Conservation (phyloP, 306 rosid species). For the Heteromeles arbutifolia region DNA sequence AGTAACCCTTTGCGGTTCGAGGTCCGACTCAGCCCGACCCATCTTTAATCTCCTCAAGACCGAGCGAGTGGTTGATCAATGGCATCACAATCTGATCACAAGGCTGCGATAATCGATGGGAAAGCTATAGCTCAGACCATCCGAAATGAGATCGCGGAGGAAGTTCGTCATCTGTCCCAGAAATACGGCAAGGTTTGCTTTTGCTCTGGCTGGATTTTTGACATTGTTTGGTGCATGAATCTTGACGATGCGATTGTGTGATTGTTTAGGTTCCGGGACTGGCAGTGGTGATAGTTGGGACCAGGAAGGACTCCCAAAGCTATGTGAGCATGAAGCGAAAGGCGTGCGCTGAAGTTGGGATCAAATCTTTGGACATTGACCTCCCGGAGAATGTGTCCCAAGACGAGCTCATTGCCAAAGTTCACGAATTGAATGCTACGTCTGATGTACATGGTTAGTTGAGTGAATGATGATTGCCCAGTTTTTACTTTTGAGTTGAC, state of each 20-base stretch:
- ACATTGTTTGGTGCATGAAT: neutral
- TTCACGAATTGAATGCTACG: conserved; percentile 58
- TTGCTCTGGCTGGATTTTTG: neutral
- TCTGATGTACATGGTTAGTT: conserved; percentile 72
- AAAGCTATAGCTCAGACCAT: conserved; percentile 65
- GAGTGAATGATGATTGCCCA: neutral
- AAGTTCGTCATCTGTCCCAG: conserved; percentile 48
- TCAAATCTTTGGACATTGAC: conserved; percentile 66
- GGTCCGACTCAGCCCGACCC: neutral
- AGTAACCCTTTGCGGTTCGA: neutral
- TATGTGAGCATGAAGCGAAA: conserved; percentile 82
- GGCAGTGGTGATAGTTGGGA: conserved; percentile 87
- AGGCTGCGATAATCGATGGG: conserved; percentile 80
- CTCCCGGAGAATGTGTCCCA: conserved; percentile 68
- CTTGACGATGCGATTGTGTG: neutral
- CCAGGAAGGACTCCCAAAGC: conserved; percentile 80
- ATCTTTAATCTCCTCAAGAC: neutral
- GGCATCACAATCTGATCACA: conserved; percentile 35
- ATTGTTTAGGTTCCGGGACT: conserved; percentile 68
- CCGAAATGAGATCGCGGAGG: conserved; percentile 68
- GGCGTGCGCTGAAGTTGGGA: conserved; percentile 83
- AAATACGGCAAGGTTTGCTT: conserved; percentile 69
- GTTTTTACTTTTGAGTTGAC: neutral
- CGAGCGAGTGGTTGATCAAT: conserved; percentile 6
- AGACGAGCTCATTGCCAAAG: conserved; percentile 51